Conservation (phyloP, 75 land plant genomes). For the Azolla pinnata region DNA sequence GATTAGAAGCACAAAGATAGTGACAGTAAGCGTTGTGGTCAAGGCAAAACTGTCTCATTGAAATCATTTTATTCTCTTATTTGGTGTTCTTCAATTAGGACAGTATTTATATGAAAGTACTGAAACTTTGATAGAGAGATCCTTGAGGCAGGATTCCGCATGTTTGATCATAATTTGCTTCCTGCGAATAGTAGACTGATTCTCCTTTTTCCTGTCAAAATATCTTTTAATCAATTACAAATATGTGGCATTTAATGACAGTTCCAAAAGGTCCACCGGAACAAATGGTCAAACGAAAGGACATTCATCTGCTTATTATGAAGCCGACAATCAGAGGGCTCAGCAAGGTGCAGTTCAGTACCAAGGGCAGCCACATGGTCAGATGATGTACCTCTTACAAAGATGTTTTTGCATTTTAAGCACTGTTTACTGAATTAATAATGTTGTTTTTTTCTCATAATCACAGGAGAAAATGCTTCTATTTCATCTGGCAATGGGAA, state of each 20-base stretch:
- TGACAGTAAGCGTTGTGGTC: too few species aligned
- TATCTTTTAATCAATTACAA: background rate
- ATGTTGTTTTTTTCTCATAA: background rate
- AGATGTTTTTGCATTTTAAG: background rate
- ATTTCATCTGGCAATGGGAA: too few species aligned
- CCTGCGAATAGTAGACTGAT: background rate
- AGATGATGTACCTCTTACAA: background rate
- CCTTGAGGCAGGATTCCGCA: background rate
- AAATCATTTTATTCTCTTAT: too few species aligned
- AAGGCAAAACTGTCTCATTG: too few species aligned
- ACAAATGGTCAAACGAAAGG: background rate
- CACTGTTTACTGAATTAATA: background rate
- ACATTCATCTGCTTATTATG: background rate
- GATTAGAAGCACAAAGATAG: too few species aligned
- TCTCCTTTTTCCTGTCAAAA: background rate
- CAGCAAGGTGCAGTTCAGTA: background rate
- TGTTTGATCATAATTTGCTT: background rate
- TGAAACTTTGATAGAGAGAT: too few species aligned
- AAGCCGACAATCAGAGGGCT: background rate
- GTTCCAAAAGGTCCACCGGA: conserved; percentile 1
- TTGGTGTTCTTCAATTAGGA: background rate
- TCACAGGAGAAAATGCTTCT: background rate
- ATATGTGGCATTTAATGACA: background rate
- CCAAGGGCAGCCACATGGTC: background rate
- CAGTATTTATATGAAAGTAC: too few species aligned